Percentiles rank a stretch among this genome's conserved stretches.
Conservation (phyloP, 2,329 filamentous ascomycete species). For the Cladophialophora immunda region DNA sequence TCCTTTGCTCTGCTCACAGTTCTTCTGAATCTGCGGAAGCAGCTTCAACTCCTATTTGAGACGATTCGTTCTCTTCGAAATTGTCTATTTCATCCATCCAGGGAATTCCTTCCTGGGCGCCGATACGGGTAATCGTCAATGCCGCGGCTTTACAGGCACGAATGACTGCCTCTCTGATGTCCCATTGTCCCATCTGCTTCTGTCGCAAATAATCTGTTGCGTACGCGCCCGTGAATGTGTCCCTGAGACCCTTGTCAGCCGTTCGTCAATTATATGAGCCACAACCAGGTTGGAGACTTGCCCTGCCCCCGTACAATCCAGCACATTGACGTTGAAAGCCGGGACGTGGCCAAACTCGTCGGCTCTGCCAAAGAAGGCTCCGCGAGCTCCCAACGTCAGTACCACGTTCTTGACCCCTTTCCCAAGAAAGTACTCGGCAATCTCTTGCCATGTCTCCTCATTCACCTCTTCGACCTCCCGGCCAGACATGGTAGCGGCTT, state of each 20-base stretch:
- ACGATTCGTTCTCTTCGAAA: conserved; percentile 5
- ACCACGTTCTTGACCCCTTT: conserved; percentile 32
- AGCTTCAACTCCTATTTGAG: neutral
- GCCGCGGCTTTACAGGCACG: conserved; percentile 32
- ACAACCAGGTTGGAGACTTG: conserved; percentile 15
- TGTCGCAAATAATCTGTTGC: conserved; percentile 34
- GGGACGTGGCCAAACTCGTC: conserved; percentile 12
- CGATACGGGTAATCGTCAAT: conserved; percentile 21
- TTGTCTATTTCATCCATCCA: conserved; percentile 36
- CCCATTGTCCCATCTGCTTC: conserved; percentile 30
- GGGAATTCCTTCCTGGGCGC: conserved; percentile 32
- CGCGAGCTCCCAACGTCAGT: conserved; percentile 24
- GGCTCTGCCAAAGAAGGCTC: conserved; percentile 25
- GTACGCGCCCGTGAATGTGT: conserved; percentile 36
- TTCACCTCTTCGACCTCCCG: conserved; percentile 14
- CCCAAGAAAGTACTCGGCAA: conserved; percentile 18
- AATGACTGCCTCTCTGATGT: conserved; percentile 28
- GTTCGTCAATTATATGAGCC: neutral
- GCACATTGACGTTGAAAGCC: conserved; percentile 23
- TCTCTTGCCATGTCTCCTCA: conserved; percentile 21
- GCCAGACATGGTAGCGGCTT: conserved; percentile 16
- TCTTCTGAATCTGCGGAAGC: conserved; percentile 3
- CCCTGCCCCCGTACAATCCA: conserved; percentile 36
- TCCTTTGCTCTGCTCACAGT: neutral
- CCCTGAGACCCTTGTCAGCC: conserved; percentile 22